A percentile compares a stretch with the other conserved stretches of the same genome.
phyloP scores from a whole-genome alignment of 768 basidiomycete genomes.

The Suillus alpinus region DNA sequence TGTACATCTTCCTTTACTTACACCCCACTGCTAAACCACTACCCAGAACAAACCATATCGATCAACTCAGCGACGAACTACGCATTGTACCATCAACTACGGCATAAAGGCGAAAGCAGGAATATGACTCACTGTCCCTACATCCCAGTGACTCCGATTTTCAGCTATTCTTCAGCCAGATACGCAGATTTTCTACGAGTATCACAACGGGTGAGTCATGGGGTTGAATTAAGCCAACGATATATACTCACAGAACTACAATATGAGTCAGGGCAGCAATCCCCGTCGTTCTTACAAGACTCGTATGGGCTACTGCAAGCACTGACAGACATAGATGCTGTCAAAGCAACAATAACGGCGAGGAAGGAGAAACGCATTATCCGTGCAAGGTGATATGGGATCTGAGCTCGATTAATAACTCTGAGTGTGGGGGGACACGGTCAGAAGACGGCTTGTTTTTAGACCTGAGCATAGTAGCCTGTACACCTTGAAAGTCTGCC shows the following conservation, averaged over 20 bases:
- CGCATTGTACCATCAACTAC: no score
- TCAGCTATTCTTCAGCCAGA: no score
- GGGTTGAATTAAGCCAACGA: neutral
- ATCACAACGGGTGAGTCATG: neutral
- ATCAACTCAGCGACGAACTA: no score
- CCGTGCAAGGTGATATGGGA: neutral
- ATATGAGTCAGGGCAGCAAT: no score
- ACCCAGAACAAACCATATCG: no score
- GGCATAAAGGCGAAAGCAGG: no score
- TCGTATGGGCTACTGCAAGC: neutral
- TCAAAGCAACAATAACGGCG: neutral
- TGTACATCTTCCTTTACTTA: no score
- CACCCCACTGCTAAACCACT: no score
- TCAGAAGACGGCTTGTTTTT: neutral
- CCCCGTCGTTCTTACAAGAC: neutral
- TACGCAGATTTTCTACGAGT: neutral
- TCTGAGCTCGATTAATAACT: no score
- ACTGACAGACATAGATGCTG: neutral
- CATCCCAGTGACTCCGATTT: no score
- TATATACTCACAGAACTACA: neutral
- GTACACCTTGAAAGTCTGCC: neutral
- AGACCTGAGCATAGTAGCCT: neutral
- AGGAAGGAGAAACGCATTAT: neutral
- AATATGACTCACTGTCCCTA: no score
- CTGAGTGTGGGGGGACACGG: no score